Base-by-base conservation (phyloP, 352 stramenopile genomes). In the Phytophthora uliginosa region DNA sequence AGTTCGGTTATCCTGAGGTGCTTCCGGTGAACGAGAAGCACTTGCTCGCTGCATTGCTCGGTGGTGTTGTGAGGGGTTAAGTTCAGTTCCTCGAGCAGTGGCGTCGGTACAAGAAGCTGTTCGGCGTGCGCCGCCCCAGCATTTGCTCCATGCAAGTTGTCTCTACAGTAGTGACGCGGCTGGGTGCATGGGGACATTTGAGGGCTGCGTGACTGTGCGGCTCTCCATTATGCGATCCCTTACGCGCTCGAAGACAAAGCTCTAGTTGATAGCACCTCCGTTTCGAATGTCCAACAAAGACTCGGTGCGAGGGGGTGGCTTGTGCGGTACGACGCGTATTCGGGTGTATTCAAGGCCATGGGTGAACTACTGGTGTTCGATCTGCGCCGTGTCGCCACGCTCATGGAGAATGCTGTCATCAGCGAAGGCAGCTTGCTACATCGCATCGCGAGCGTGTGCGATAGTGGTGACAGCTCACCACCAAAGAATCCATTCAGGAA, bases 51-150 rank as follows among this genome's bases (percentile, higher is more conserved):
- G 50, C 62, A 28, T 36, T 66, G 12, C n/a, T 81, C 33, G 72
- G 57, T 6, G 50, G 53, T 7, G 34, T 36, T 34, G 51, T 65
- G 20, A 59, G 18, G 17, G 78, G 70, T 15, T 18, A 63, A n/a
- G 50, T 53, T 1, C 40, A 75, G 15, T 76, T 88, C 45, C 68
- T 83, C 17, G 71, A 83, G 38, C 76, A 88, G 52, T 79, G 81
- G 81, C 59, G 56, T 1, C 67, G 71, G n/a, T 85, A 85, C 66
- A 84, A 76, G 47, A 50, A 66, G 33, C 28, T 83, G 26, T 76
- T 88, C 18, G 61, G 61, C 4, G 54, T 78, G 9, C 72, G 62
- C 3, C 59, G n/a, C 3, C 57, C 62, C 33, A 22, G 26, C 20
- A 58, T 73, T 22, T 48, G 17, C 6, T 78, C 64, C 6, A 66